Percentiles rank a stretch among this genome's conserved stretches.
Evolutionary conservation across 179 eudicot species (phyloP).

Genomic region (Heliamphora ciliata): DNA sequence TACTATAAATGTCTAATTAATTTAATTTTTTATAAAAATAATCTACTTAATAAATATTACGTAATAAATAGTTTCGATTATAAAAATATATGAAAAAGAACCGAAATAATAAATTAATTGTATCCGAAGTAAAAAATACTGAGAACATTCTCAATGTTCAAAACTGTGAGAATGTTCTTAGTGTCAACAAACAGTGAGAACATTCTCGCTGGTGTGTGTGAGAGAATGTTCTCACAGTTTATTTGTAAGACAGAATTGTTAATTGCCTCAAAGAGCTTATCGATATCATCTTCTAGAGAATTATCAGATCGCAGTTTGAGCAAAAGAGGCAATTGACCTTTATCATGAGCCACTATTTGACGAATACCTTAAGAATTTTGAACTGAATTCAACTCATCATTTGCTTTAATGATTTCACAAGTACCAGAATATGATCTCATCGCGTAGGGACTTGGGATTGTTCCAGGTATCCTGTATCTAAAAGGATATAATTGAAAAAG

Average conservation of each 20-base stretch:
- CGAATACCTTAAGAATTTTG: constrained; percentile 28
- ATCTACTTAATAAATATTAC: too few species aligned
- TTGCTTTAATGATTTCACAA: constrained; percentile 64
- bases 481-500: background rate
- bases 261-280: constrained; percentile 70
- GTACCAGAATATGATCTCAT: constrained; percentile 49
- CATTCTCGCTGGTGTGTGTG: too few species aligned
- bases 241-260: constrained; percentile 7
- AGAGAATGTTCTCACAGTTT: too few species aligned
- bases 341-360: constrained; percentile 32
- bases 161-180: too few species aligned
- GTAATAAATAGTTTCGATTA: too few species aligned
- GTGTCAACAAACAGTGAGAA: too few species aligned
- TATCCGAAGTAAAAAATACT: too few species aligned
- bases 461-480: background rate
- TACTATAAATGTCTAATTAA: too few species aligned
- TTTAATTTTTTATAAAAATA: too few species aligned
- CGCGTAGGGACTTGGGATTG: background rate
- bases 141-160: too few species aligned
- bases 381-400: constrained; percentile 38
- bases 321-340: constrained; percentile 33
- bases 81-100: too few species aligned
- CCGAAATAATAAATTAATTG: too few species aligned
- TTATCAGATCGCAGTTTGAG: constrained; percentile 34
- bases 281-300: constrained; percentile 73